Percentiles rank a stretch among this genome's conserved stretches.
Conservation (phyloP, 257 asterid genomes). For the Nyctanthes arbortristis region DNA sequence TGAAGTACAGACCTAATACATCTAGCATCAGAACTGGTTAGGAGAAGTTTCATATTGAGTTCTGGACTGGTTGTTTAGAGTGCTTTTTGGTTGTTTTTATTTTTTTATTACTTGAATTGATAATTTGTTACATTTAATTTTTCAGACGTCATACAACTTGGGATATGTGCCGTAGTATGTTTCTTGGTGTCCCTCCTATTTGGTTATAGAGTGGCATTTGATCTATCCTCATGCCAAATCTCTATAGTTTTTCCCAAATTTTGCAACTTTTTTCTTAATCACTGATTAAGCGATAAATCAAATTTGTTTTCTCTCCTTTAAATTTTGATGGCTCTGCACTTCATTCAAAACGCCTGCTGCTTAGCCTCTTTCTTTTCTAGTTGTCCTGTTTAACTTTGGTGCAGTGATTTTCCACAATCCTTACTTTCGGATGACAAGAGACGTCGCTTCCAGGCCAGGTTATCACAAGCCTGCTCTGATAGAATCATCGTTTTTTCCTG, state of each 20-base stretch:
- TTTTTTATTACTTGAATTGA: not conserved
- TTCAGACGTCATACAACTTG: not conserved
- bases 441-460: slow-evolving; percentile 94
- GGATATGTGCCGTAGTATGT: not conserved
- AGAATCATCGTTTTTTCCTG: slow-evolving; percentile 93
- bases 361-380: not conserved
- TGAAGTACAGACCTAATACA: no score
- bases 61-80: not conserved
- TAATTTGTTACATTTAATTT: no score
- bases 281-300: not conserved
- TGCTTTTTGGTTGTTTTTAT: not conserved
- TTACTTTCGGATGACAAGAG: slow-evolving; percentile 98
- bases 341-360: not conserved
- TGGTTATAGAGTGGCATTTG: not conserved
- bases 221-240: not conserved
- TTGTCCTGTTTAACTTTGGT: slow-evolving; percentile 1
- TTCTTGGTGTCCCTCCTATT: not conserved
- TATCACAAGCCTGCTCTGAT: slow-evolving; percentile 91
- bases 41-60: not conserved
- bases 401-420: slow-evolving; percentile 66
- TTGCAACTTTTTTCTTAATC: not conserved
- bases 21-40: not conserved
- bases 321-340: not conserved
- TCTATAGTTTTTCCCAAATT: not conserved
- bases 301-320: not conserved